Base-by-base conservation (phyloP, 805 yeast species). In the Candida tibetensis region DNA sequence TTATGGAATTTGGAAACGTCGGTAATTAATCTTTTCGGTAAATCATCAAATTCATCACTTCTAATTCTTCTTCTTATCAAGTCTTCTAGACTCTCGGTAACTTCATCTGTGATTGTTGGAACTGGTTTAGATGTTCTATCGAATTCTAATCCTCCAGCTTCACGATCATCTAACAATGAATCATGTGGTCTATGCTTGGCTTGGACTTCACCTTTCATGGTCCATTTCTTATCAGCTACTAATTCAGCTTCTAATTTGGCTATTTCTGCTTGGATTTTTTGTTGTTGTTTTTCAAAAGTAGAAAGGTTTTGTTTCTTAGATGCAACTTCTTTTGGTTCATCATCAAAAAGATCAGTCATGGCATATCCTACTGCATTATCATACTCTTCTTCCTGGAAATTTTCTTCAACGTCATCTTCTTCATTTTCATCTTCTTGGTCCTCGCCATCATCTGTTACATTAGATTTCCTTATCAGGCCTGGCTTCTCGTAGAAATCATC, bases 41-140 rank as follows among this genome's bases (percentile, higher is more conserved):
- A 64, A 53, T 91, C 98, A 57, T 91, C 95, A 58, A 89, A 91
- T 44, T 84, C 81, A 29, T 69, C 78, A 42, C 74, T 81, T 52
- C 76, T 73, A 50, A 93, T 82, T 57, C 98, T 78, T 51, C 86
- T 76, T 59, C 87, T 76, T 52, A 91, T 91, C 65, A 93, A 69
- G 36, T 91, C 97, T 57, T 93, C 99, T 16, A 91, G 63, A 1
- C 85, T 69, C 50, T 86, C 95, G 0, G 98, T 88, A 8, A 84
- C 76, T 47, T 90, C 96, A 50, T 80, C 80, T 1, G 99, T 93
- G 39, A 90, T 86, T 5, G 90, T 89, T 0, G 99, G 99, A 4
- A 89, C 97, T 0, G 99, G 96, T 53, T 91, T 91, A 6, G 96
- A 81, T 5, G 89, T 86, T 53, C 98, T 77, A 52, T 91, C 99